Percentiles rank a stretch among this genome's conserved stretches.
These are phyloP conservation scores for Thymus mandschuricus DNA, from an alignment of 257 asterid species.

Conservation along the genomic window DNA sequence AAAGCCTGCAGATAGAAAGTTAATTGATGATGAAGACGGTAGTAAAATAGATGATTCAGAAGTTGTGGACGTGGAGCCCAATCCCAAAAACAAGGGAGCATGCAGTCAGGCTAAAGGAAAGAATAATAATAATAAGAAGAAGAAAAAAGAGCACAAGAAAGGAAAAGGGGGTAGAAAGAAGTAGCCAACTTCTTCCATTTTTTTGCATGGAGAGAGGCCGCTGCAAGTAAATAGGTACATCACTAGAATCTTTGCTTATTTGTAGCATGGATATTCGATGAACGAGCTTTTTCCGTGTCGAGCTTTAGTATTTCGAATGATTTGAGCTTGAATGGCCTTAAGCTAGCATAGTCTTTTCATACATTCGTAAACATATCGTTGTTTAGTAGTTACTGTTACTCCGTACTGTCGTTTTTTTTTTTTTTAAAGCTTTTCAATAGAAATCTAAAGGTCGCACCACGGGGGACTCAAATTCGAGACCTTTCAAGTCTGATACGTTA, in stretches of 20 bases:
- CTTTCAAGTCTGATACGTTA: too few relatives aligned
- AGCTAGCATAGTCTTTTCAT: too few relatives aligned
- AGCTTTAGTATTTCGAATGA: background rate
- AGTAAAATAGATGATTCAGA: slow-evolving; percentile 2
- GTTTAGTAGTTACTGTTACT: too few relatives aligned
- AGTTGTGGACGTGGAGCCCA: slow-evolving; percentile 8
- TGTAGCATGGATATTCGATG: too few relatives aligned
- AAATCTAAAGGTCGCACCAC: too few relatives aligned
- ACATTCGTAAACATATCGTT: too few relatives aligned
- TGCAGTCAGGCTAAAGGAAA: slow-evolving; percentile 8
- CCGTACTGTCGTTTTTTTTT: too few relatives aligned
- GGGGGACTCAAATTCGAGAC: too few relatives aligned
- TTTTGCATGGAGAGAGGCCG: too few relatives aligned
- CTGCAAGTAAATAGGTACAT: too few relatives aligned
- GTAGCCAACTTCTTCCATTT: slow-evolving; percentile 2
- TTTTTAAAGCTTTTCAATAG: too few relatives aligned
- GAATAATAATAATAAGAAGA: slow-evolving; percentile 33
- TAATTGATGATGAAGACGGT: background rate
- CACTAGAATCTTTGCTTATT: too few relatives aligned
- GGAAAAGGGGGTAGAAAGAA: slow-evolving; percentile 32
- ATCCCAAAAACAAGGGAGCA: slow-evolving; percentile 13
- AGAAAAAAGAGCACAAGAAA: slow-evolving; percentile 32
- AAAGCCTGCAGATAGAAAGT: background rate
- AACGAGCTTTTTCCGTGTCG: background rate
- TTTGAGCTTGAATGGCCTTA: background rate